phyloP scores from a whole-genome alignment of 1,284 basidiomycete genomes.

The Ganoderma resinaceum region DNA sequence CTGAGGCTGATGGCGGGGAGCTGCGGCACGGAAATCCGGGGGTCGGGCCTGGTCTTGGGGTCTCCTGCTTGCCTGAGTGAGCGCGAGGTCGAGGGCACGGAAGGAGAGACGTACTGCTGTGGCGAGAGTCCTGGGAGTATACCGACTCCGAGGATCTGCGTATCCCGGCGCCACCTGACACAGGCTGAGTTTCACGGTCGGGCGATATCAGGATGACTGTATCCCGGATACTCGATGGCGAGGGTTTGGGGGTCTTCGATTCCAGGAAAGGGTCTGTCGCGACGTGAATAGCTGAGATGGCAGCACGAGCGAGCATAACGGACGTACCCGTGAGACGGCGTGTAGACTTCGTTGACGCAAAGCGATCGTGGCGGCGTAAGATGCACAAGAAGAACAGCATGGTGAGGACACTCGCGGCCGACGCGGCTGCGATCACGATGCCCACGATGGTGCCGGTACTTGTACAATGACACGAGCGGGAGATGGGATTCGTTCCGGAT shows the following conservation, averaged over 20 bases:
- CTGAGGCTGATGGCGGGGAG: not conserved
- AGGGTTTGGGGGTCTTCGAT: not conserved
- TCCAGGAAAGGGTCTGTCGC: not conserved
- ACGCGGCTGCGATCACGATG: not conserved
- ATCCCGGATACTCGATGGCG: not conserved
- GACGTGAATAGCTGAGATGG: not conserved
- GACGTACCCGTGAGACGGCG: not conserved
- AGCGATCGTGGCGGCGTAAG: not conserved
- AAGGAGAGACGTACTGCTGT: not conserved
- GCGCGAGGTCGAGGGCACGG: not conserved
- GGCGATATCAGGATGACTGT: slow-evolving; percentile 1
- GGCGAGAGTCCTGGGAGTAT: not conserved
- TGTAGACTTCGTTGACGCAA: not conserved
- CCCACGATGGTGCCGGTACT: not conserved
- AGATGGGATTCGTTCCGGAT: not conserved
- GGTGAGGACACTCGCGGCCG: not conserved
- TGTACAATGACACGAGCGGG: not conserved
- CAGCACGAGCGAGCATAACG: not conserved
- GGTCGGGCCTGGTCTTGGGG: not conserved
- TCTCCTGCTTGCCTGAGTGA: not conserved
- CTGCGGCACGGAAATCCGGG: not conserved
- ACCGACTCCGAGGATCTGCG: not conserved
- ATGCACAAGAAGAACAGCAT: not conserved
- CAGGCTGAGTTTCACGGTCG: not conserved
- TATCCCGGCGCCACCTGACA: not conserved